Base-by-base conservation (phyloP, 495 filamentous ascomycete species). In the Penicillium mononematosum region DNA sequence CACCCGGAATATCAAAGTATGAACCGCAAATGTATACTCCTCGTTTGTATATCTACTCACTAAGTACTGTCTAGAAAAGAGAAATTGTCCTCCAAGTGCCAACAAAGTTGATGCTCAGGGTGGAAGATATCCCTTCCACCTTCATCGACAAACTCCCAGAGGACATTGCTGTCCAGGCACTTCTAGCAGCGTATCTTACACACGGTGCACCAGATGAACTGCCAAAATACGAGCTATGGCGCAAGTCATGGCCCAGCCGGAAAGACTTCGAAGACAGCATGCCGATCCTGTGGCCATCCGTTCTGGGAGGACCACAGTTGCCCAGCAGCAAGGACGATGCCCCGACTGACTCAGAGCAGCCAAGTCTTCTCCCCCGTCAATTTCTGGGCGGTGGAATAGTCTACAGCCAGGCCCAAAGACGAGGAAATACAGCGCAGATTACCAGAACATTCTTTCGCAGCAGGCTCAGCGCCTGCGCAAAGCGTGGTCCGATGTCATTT, bases 151-250 rank as follows among this genome's bases (percentile, higher is more conserved):
- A 70, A 31, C 76, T 83, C 44, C 68, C 81, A 14, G 72, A 77
- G 22, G 76, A 71, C 49, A 83, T 83, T 34, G 80, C 81, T 2
- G 79, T 88, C 25, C 88, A 93, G 58, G 86, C 84, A 5, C 74
- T 89, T 16, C 75, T 91, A 8, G 87, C 91, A n/a, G 81, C 85
- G 2, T 87, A 83, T 55, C 72, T 96, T 7, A 81, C 85, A 22
- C 76, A 86, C 34, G 69, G 70, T 17, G 56, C 64, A 48, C 54
- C 68, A n/a, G 56, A 67, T 29, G 57, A 71, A 14, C 67, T 74
- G 9, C 53, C 68, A 22, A 57, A 61, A 25, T 78, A 73, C 49
- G 70, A 74, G 0, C 65, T 73, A 11, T 96, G 92, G 92, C 74
- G 76, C 63, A 84, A 81, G 27, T 83, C 89, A 7, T 85, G 88